Evolutionary conservation across 2,329 filamentous ascomycete species (phyloP).

Genomic region (Leptographium procerum): DNA sequence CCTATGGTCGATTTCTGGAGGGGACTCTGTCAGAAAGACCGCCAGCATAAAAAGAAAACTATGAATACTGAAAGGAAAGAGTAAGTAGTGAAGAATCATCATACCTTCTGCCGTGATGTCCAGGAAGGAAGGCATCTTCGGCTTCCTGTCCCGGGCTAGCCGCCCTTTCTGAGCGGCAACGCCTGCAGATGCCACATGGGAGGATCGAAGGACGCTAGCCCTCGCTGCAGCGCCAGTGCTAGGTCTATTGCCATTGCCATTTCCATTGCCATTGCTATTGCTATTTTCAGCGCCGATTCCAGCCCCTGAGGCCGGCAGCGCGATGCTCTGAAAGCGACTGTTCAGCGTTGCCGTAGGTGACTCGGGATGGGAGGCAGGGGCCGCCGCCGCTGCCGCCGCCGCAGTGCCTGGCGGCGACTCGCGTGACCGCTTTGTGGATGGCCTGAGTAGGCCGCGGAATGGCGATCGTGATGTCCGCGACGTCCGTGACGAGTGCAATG

Average conservation of each 20-base stretch:
- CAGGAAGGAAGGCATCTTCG: constrained; percentile 18
- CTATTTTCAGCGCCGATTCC: no score
- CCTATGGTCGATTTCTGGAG: constrained; percentile 35
- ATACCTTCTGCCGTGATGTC: constrained; percentile 27
- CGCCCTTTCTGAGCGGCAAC: background rate
- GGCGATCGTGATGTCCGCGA: constrained; percentile 12
- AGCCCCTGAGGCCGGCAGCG: background rate
- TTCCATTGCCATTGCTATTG: no score
- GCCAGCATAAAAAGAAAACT: background rate
- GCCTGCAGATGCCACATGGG: background rate
- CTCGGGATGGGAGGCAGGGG: background rate
- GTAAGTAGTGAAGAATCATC: constrained; percentile 11
- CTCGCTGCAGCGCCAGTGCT: background rate
- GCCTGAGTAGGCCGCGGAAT: constrained; percentile 19
- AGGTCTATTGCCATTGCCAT: no score
- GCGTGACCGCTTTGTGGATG: constrained; percentile 19
- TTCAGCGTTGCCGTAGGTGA: background rate
- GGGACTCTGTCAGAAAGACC: constrained; percentile 3
- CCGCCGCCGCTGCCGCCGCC: background rate
- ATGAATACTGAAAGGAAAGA: constrained; percentile 6
- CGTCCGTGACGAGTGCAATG: constrained; percentile 2
- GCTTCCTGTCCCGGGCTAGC: constrained; percentile 3
- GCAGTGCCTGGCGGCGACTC: constrained; percentile 15
- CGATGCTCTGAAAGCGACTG: background rate
- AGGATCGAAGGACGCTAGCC: background rate